These are phyloP conservation scores for Rhizophagus sp. DNA, from an alignment of 192 early-diverging fungal species.

Conservation along the genomic window DNA sequence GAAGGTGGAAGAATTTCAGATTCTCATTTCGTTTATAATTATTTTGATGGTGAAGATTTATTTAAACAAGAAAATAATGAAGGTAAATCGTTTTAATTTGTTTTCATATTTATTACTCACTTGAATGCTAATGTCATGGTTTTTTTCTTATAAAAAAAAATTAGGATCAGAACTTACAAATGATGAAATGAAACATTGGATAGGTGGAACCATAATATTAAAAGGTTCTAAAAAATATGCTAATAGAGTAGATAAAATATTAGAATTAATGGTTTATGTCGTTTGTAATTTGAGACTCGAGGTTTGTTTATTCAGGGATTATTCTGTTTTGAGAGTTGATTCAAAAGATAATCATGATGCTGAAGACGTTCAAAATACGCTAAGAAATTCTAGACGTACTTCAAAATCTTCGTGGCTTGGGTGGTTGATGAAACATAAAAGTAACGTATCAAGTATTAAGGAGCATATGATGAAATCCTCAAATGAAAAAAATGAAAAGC, in stretches of 20 bases:
- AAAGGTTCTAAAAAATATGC: not conserved
- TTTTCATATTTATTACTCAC: not conserved
- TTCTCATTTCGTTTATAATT: conserved; percentile 1
- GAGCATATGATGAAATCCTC: conserved; percentile 32
- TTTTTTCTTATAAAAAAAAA: not conserved
- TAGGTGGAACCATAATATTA: conserved; percentile 13
- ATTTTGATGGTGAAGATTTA: conserved; percentile 10
- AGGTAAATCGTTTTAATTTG: not conserved
- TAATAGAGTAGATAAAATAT: conserved; percentile 65
- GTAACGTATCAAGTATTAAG: conserved; percentile 29
- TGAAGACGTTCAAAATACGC: conserved; percentile 21
- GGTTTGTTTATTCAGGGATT: conserved; percentile 67
- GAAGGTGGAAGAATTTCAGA: not conserved
- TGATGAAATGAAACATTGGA: not conserved
- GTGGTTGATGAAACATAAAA: conserved; percentile 36
- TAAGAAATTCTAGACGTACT: conserved; percentile 33
- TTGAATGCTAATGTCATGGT: not conserved
- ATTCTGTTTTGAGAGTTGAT: conserved; percentile 53
- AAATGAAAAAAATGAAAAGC: no score
- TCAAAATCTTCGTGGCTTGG: conserved; percentile 41
- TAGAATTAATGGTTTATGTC: conserved; percentile 72
- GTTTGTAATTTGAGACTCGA: conserved; percentile 81
- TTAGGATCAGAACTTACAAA: not conserved
- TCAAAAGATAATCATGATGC: conserved; percentile 14
- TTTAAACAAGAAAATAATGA: not conserved